Conservation (phyloP, 768 basidiomycete species). For the Tylopilus felleus region DNA sequence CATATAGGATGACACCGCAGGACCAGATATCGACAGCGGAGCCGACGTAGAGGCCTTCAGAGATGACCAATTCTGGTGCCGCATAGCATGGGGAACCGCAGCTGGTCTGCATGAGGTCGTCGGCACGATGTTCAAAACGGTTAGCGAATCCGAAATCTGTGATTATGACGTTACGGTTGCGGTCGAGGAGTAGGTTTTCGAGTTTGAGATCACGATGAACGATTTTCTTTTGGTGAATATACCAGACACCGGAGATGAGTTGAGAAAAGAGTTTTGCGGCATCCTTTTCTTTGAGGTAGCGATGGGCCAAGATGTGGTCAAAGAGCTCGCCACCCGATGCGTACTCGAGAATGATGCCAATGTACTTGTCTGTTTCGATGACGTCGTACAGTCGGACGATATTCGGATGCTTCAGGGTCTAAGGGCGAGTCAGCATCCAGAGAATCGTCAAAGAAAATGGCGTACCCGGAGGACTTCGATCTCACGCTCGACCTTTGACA, state of each 20-base stretch:
- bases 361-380: conserved; percentile 99
- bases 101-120: conserved; percentile 98
- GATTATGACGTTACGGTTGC: conserved; percentile 97
- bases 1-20: conserved; percentile 93
- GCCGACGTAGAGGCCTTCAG: conserved; percentile 94
- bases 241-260: conserved; percentile 97
- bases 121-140: conserved; percentile 86
- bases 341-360: conserved; percentile 98
- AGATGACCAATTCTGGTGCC: conserved; percentile 96
- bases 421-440: conserved; percentile 12
- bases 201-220: conserved; percentile 99
- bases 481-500: conserved; percentile 96
- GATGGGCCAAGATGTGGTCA: conserved; percentile 97
- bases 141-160: conserved; percentile 99
- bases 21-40: conserved; percentile 98
- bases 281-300: conserved; percentile 91
- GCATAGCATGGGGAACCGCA: conserved; percentile 98
- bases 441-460: conserved; percentile 2
- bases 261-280: conserved; percentile 96
- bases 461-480: conserved; percentile 93
- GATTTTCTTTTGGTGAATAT: conserved; percentile 98
- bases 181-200: conserved; percentile 95
- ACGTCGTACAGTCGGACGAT: conserved; percentile 98
- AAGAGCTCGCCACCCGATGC: conserved; percentile 98
- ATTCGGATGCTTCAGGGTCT: conserved; percentile 96